Percentiles rank a stretch among this genome's conserved stretches.
Conservation (phyloP, 176 grass and related monocot species). For the Dendrocalamus sinicus region DNA sequence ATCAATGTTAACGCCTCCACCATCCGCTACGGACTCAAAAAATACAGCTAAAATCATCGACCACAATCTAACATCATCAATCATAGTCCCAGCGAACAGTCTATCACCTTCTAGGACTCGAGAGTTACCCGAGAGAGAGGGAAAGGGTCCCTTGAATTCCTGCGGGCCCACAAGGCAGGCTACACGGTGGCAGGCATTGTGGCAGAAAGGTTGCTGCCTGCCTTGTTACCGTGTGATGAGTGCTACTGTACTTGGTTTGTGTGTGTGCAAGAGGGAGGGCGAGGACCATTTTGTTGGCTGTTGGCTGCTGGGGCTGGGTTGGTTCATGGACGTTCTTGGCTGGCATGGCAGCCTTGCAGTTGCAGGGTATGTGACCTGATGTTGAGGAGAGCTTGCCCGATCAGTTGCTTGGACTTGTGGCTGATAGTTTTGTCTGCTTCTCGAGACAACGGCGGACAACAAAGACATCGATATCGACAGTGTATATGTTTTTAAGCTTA, state of each 20-base stretch:
- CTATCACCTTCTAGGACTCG: no score
- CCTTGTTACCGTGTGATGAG: neutral
- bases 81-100: no score
- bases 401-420: neutral
- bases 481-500: no score
- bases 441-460: accelerated
- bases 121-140: neutral
- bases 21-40: no score
- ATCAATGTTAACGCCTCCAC: no score
- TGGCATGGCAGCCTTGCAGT: neutral
- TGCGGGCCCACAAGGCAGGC: neutral
- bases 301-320: neutral
- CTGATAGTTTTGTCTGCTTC: no score
- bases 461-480: accelerated
- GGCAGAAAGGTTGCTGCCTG: neutral
- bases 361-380: neutral
- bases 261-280: no score
- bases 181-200: neutral
- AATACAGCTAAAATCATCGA: no score
- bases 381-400: no score
- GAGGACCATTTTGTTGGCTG: neutral
- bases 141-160: neutral
- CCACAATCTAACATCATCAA: no score
- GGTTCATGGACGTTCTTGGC: neutral
- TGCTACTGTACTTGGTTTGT: neutral